phyloP scores from a whole-genome alignment of 768 basidiomycete species.

The Mycena vulgaris region DNA sequence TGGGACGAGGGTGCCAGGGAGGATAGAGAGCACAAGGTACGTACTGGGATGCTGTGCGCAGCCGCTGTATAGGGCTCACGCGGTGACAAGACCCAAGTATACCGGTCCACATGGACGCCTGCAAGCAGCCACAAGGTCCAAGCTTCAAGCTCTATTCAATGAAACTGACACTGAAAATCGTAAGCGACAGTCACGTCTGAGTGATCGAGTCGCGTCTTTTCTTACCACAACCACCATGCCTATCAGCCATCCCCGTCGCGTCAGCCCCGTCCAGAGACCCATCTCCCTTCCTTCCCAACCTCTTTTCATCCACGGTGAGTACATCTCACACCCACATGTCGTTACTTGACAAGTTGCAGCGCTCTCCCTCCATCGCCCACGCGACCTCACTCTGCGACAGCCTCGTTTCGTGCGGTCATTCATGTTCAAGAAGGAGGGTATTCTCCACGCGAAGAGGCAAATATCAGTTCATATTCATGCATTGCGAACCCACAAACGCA shows the following conservation, averaged over 20 bases:
- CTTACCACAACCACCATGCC: conserved; percentile 18
- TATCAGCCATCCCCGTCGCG: conserved; percentile 27
- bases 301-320: conserved; percentile 15
- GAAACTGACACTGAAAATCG: background rate
- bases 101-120: conserved; percentile 11
- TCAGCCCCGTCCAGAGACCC: background rate
- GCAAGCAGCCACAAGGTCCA: background rate
- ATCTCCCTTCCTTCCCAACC: background rate
- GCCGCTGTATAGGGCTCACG: conserved; percentile 6
- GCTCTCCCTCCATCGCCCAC: conserved; percentile 26
- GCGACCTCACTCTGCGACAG: conserved; percentile 11
- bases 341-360: conserved; percentile 10
- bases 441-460: background rate
- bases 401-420: conserved; percentile 20
- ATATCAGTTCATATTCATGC: conserved; percentile 8
- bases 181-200: background rate
- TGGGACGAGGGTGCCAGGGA: background rate
- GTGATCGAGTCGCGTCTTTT: background rate
- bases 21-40: conserved; percentile 8
- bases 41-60: conserved; percentile 6
- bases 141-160: background rate
- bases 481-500: conserved; percentile 20
- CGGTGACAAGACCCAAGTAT: conserved; percentile 18
- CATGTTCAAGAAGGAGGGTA: conserved; percentile 22
- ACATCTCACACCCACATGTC: background rate